Conservation (phyloP, 2,329 filamentous ascomycete species). For the Xylariales sp. region DNA sequence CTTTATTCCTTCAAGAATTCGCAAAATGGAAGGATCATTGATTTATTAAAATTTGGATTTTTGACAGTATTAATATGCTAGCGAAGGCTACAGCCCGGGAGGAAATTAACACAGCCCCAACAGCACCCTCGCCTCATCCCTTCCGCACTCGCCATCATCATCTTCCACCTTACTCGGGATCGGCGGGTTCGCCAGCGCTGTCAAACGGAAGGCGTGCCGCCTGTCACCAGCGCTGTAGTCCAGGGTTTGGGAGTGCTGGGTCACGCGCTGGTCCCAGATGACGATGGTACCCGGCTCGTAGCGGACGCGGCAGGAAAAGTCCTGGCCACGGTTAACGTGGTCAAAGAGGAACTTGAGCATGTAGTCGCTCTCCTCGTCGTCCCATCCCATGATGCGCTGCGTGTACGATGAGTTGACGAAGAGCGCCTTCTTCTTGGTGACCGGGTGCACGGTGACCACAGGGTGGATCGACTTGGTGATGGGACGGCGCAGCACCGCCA, state of each 20-base stretch:
- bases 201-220: constrained; percentile 20
- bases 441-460: constrained; percentile 26
- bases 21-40: too few species aligned
- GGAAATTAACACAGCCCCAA: constrained; percentile 12
- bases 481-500: constrained; percentile 22
- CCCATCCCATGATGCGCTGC: constrained; percentile 21
- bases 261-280: constrained; percentile 7
- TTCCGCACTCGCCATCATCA: constrained; percentile 16
- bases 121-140: constrained; percentile 12
- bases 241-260: constrained; percentile 13
- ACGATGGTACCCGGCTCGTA: constrained; percentile 18
- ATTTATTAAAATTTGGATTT: too few species aligned
- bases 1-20: too few species aligned
- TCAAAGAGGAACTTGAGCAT: constrained; percentile 18
- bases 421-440: constrained; percentile 26
- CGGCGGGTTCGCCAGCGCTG: constrained; percentile 18
- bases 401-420: constrained; percentile 28
- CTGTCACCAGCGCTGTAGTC: constrained; percentile 18
- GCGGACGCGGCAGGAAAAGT: constrained; percentile 16
- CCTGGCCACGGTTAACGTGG: constrained; percentile 14
- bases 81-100: too few species aligned
- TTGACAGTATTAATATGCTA: too few species aligned
- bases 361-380: constrained; percentile 18
- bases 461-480: constrained; percentile 18
- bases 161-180: constrained; percentile 17